Evolutionary conservation across 208 protist species (phyloP).

Genomic region (Crithidia fasciculata): DNA sequence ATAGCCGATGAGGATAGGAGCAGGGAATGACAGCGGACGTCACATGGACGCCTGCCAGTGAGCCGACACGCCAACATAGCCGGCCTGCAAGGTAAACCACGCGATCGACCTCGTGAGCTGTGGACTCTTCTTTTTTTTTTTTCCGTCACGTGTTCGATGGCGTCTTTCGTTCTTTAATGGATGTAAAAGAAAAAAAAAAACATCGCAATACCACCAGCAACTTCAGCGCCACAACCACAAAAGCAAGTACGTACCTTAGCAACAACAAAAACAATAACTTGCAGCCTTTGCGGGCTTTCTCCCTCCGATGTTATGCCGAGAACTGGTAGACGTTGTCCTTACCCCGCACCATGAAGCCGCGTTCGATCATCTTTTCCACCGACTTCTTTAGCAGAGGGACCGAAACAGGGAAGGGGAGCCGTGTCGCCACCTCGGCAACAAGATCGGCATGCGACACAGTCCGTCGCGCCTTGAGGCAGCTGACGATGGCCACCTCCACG

Average conservation of each 20-base stretch:
- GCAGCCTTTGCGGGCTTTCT: too few species aligned
- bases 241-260: not conserved
- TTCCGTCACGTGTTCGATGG: not conserved
- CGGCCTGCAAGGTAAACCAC: too few species aligned
- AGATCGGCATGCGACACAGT: slow-evolving; percentile 84
- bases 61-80: too few species aligned
- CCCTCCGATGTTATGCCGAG: slow-evolving; percentile 54
- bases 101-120: too few species aligned
- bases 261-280: too few species aligned
- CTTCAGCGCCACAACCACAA: not conserved
- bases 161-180: not conserved
- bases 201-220: not conserved
- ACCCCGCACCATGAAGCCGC: slow-evolving; percentile 93
- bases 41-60: too few species aligned
- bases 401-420: slow-evolving; percentile 90
- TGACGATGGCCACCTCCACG: slow-evolving; percentile 93
- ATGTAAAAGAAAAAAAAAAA: not conserved
- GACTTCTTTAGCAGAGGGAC: slow-evolving; percentile 90
- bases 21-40: too few species aligned
- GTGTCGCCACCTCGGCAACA: slow-evolving; percentile 70
- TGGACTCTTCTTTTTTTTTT: too few species aligned
- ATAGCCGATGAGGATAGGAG: too few species aligned
- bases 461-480: slow-evolving; percentile 93
- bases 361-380: slow-evolving; percentile 94
- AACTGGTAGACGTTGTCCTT: slow-evolving; percentile 87